Evolutionary conservation across 2,329 filamentous ascomycete species (phyloP).

Genomic region (Ophiostoma sp.): DNA sequence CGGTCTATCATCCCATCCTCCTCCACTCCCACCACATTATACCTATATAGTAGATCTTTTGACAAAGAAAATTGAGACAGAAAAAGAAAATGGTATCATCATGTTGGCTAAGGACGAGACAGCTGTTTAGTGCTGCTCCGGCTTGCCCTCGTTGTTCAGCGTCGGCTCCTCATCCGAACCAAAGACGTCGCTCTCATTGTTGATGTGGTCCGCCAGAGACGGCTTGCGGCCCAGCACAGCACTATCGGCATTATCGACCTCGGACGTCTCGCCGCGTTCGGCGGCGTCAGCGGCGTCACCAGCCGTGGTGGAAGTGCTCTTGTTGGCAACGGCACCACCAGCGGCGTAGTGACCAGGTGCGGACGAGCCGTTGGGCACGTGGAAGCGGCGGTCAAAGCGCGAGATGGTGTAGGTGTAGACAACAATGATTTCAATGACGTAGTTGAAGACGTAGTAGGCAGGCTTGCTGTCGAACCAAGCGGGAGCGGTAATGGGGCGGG

Average conservation of each 20-base stretch:
- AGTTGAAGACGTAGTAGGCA: conserved; percentile 80
- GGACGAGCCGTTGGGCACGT: conserved; percentile 69
- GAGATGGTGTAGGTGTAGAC: conserved; percentile 65
- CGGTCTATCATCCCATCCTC: background rate
- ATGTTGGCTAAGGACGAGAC: background rate
- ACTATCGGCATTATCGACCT: background rate
- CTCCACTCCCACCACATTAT: background rate
- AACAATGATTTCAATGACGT: conserved; percentile 69
- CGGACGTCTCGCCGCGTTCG: conserved; percentile 1
- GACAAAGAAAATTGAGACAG: background rate
- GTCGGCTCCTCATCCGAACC: conserved; percentile 24
- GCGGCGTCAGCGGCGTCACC: background rate
- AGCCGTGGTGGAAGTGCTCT: background rate
- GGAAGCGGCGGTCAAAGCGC: conserved; percentile 74
- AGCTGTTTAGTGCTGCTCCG: background rate
- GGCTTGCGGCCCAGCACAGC: conserved; percentile 1
- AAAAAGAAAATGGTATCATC: conserved; percentile 36
- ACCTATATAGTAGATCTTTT: background rate
- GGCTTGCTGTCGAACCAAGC: conserved; percentile 71
- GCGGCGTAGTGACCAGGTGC: conserved; percentile 53
- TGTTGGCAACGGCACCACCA: conserved; percentile 21
- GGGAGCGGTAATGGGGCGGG: conserved; percentile 52
- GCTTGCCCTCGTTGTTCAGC: background rate
- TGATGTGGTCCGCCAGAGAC: conserved; percentile 28
- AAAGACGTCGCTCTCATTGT: conserved; percentile 33